phyloP scores from a whole-genome alignment of 148 eudicot species.

The Chenopodium suecicum region DNA sequence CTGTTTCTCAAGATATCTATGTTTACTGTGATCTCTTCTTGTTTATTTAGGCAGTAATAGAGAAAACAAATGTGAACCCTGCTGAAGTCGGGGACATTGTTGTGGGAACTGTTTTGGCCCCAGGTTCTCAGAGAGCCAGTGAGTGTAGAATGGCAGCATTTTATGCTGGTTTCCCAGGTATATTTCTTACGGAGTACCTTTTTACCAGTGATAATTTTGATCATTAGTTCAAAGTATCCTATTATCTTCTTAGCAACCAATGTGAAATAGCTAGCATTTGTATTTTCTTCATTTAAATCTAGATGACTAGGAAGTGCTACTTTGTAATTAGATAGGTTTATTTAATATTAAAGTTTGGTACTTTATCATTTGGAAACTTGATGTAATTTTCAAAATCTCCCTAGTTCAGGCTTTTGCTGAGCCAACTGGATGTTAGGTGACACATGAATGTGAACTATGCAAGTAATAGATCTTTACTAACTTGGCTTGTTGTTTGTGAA shows the following conservation, averaged over 20 bases:
- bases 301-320: no score
- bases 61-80: conserved; percentile 88
- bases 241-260: background rate
- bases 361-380: background rate
- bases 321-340: background rate
- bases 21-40: background rate
- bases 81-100: conserved; percentile 96
- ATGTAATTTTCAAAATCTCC: background rate
- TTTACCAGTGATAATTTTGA: background rate
- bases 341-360: background rate
- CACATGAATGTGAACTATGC: background rate
- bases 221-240: background rate
- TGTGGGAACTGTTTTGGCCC: conserved; percentile 91
- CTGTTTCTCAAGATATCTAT: background rate
- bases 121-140: conserved; percentile 87
- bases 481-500: background rate
- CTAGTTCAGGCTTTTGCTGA: background rate
- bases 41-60: conserved; percentile 66
- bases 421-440: background rate
- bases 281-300: no score
- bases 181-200: background rate
- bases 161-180: conserved; percentile 98
- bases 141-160: conserved; percentile 98
- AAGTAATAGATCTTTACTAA: background rate
- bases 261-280: background rate